phyloP scores from a whole-genome alignment of 192 early-diverging fungal species.

The Backusella circina region DNA sequence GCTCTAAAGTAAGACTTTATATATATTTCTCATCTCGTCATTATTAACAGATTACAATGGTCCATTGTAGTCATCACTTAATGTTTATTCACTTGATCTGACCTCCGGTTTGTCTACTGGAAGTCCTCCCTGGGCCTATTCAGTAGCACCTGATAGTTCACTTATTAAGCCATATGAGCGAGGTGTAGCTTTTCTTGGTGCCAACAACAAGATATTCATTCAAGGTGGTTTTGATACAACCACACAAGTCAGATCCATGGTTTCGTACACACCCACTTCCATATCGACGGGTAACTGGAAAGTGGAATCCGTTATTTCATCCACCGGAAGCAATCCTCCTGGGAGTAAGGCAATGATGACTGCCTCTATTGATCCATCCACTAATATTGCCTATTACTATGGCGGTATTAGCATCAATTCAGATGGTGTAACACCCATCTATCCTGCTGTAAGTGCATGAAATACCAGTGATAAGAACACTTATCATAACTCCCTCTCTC shows the following conservation, averaged over 20 bases:
- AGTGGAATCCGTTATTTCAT: not conserved
- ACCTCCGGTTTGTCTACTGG: not conserved
- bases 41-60: not conserved
- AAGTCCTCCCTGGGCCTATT: not conserved
- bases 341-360: not conserved
- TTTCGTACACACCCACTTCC: not conserved
- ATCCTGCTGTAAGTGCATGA: not conserved
- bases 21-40: not conserved
- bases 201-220: not conserved
- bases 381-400: conserved; percentile 7
- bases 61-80: not conserved
- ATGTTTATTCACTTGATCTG: not conserved
- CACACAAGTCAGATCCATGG: not conserved
- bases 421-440: not conserved
- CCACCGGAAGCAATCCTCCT: not conserved
- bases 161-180: not conserved
- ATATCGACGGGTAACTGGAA: not conserved
- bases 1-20: not conserved
- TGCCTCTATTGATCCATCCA: not conserved
- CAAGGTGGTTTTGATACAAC: not conserved
- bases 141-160: not conserved
- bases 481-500: not conserved
- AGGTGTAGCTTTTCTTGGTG: not conserved
- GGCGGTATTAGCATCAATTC: not conserved
- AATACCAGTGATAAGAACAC: no score